Evolutionary conservation across 1,284 basidiomycete species (phyloP).

Genomic region (Fistulina hepatica): DNA sequence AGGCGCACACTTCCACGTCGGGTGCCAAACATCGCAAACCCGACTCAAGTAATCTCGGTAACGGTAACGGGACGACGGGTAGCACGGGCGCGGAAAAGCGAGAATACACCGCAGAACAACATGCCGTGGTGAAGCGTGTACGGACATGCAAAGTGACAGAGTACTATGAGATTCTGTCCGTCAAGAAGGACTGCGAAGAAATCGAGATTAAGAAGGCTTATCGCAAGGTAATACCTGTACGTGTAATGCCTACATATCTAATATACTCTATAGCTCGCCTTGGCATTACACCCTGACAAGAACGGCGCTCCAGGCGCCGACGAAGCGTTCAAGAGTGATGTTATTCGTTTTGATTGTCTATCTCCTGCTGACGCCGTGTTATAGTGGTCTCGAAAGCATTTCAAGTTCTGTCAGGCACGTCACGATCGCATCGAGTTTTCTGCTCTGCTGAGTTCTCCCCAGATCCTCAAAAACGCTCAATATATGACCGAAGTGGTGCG

Average conservation of each 20-base stretch:
- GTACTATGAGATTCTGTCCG: constrained; percentile 87
- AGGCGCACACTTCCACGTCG: constrained; percentile 57
- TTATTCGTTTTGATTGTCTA: constrained; percentile 1
- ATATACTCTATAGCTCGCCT: constrained; percentile 54
- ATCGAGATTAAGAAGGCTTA: constrained; percentile 94
- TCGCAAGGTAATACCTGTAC: constrained; percentile 63
- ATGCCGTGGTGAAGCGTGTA: constrained; percentile 80
- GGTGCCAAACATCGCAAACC: constrained; percentile 48
- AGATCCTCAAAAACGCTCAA: constrained; percentile 88
- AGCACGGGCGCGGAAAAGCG: constrained; percentile 61
- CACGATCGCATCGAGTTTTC: too few species aligned
- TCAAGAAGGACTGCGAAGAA: constrained; percentile 84
- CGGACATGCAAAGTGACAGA: constrained; percentile 77
- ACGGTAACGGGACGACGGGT: constrained; percentile 37
- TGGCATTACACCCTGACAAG: constrained; percentile 94
- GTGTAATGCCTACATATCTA: too few species aligned
- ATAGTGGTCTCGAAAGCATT: constrained; percentile 97
- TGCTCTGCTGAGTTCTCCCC: constrained; percentile 15
- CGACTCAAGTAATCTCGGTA: constrained; percentile 25
- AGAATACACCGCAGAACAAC: constrained; percentile 82
- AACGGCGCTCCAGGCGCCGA: constrained; percentile 97
- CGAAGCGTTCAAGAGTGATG: constrained; percentile 95
- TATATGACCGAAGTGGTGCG: constrained; percentile 76
- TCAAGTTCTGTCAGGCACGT: constrained; percentile 85
- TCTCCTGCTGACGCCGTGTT: constrained; percentile 9